Evolutionary conservation across 2,329 filamentous ascomycete species (phyloP).

Genomic region (Verticillium albo-atrum): DNA sequence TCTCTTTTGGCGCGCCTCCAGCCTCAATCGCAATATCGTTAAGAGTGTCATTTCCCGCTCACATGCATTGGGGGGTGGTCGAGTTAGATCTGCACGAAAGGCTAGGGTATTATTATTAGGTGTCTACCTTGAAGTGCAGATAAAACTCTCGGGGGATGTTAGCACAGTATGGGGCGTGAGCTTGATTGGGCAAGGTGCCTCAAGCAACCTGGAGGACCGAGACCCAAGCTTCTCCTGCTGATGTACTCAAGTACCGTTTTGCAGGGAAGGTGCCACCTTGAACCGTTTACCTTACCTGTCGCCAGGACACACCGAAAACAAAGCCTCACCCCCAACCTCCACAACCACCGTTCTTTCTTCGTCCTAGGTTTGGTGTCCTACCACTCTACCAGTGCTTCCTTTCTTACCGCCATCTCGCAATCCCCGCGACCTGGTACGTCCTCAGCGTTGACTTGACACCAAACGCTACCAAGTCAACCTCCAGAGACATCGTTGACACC

Average conservation of each 20-base stretch:
- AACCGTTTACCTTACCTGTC: not conserved
- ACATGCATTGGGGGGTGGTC: no score
- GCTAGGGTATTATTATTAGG: no score
- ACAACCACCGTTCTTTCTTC: slow-evolving; percentile 3
- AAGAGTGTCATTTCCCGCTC: no score
- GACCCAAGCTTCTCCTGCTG: not conserved
- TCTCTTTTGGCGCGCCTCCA: no score
- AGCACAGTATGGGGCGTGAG: no score
- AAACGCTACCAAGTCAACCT: not conserved
- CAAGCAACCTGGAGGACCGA: no score
- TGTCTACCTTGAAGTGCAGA: no score
- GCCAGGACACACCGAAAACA: slow-evolving; percentile 25
- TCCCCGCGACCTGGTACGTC: not conserved
- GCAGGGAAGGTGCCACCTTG: not conserved
- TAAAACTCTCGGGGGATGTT: no score
- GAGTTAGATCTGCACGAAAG: no score
- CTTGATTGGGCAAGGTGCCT: no score
- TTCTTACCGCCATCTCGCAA: not conserved
- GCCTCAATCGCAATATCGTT: no score
- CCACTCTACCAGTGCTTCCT: not conserved
- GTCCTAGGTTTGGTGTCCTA: not conserved
- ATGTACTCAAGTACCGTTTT: not conserved
- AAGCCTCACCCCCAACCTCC: slow-evolving; percentile 35
- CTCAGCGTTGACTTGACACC: not conserved
- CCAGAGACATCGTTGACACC: not conserved